A percentile compares a stretch with the other conserved stretches of the same genome.
phyloP scores from a whole-genome alignment of 331 rosid species.

The Arachis monticola region DNA sequence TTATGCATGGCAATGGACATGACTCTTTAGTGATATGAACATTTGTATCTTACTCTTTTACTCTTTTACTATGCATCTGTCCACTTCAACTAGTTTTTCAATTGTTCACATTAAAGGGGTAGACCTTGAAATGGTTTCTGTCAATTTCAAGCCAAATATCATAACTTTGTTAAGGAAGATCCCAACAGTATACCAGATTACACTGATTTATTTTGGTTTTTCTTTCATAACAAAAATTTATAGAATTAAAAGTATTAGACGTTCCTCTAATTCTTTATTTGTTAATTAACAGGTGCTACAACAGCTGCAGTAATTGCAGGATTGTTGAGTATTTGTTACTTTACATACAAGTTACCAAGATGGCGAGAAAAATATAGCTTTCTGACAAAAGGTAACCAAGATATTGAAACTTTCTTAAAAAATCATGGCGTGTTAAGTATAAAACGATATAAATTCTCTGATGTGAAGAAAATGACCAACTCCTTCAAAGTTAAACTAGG shows the following conservation, averaged over 20 bases:
- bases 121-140: not conserved
- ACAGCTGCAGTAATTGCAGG: not conserved
- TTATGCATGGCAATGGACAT: too few species aligned
- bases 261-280: not conserved
- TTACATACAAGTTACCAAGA: not conserved
- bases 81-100: not conserved
- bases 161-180: too few species aligned
- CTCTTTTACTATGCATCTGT: too few species aligned
- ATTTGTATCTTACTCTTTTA: not conserved
- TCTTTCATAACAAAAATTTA: not conserved
- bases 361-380: not conserved
- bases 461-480: constrained; percentile 39
- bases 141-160: not conserved
- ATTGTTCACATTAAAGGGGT: not conserved
- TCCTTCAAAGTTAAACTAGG: constrained; percentile 43
- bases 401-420: not conserved
- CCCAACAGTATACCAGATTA: not conserved
- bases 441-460: not conserved
- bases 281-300: not conserved
- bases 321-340: not conserved
- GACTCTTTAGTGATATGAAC: too few species aligned
- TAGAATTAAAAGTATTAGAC: not conserved
- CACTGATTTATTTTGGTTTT: not conserved
- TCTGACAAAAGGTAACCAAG: not conserved
- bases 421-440: not conserved